These are phyloP conservation scores for Phytophthora palmivora DNA, from an alignment of 352 stramenopile genomes.

Conservation along the genomic window DNA sequence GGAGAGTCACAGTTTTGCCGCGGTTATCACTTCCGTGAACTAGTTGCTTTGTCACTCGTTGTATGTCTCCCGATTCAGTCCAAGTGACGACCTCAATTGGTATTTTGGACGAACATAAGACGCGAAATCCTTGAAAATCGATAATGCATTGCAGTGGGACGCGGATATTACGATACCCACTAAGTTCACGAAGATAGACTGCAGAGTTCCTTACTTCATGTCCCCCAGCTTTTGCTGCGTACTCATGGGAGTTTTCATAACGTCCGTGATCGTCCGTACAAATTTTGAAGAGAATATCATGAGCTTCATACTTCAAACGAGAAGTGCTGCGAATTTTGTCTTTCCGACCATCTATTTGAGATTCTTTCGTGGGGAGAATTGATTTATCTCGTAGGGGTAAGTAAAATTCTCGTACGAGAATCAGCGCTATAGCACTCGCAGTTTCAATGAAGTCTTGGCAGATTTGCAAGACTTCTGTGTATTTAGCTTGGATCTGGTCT, in stretches of 20 bases:
- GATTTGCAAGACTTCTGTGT: conserved; percentile 84
- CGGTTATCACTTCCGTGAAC: conserved; percentile 88
- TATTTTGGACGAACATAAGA: conserved; percentile 88
- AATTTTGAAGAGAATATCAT: conserved; percentile 92
- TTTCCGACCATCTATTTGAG: conserved; percentile 71
- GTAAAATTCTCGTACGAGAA: conserved; percentile 85
- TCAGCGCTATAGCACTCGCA: conserved; percentile 65
- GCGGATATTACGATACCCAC: conserved; percentile 46
- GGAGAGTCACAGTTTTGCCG: conserved; percentile 80
- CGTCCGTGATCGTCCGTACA: conserved; percentile 91
- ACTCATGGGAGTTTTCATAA: conserved; percentile 91
- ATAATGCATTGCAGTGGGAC: conserved; percentile 83
- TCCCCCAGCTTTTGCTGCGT: conserved; percentile 83
- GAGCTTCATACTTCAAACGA: conserved; percentile 82
- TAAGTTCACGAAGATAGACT: conserved; percentile 70
- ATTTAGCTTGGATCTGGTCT: conserved; percentile 74
- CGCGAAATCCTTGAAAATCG: conserved; percentile 90
- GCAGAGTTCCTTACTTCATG: conserved; percentile 86
- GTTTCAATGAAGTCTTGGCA: conserved; percentile 91
- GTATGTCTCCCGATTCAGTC: conserved; percentile 67
- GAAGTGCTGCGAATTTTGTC: conserved; percentile 62
- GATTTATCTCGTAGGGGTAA: conserved; percentile 83
- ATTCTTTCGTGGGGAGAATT: conserved; percentile 63
- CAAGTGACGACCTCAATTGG: conserved; percentile 78
- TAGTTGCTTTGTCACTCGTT: conserved; percentile 78